Base-by-base conservation (phyloP, 1,284 basidiomycete genomes). In the Trametes versicolor region DNA sequence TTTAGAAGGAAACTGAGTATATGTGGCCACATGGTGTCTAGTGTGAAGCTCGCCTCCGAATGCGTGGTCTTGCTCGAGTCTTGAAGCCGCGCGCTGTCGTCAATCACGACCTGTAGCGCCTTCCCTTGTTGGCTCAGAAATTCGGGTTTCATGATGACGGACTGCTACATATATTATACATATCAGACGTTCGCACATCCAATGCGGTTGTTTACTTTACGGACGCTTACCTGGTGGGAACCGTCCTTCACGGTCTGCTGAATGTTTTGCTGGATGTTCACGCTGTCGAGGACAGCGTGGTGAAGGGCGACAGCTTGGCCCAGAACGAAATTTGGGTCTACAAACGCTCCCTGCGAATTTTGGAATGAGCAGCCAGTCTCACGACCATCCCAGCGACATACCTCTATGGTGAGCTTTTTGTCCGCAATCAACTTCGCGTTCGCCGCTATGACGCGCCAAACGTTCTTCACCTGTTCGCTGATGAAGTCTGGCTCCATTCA, bases 401-500 rank as follows among this genome's bases (percentile, higher is more conserved):
- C 66, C 58, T 68, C 49, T 12, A 63, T 27, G 6, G 17, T 32
- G 50, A 68, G 43, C 25, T 45, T 37, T 41, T 52, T 65, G 6
- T 65, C 63, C 13, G 37, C 25, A 10, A 63, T 43, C 29, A 58
- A 37, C 41, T 63, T 61, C 41, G 45, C 55, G 34, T 68, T 65
- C 2, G 67, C 39, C 13, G 43, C 54, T n/a, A 63, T 21, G 37
- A 68, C 58, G 15, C 54, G 51, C 45, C 61, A 60, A 43, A 68
- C 48, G 41, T 53, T 58, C 32, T 62, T 60, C 17, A 62, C 60
- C 36, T 65, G 63, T 25, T 58, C 59, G 15, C 50, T 41, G 15
- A 55, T 50, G 29, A 65, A 68, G 32, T 68, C 63, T 23, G 62
- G 53, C 34, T 65, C 67, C 67, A 68, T 68, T 10, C 15, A 29